Base-by-base conservation (phyloP, 371 early-diverging fungal genomes). In the Gilbertella persicaria region DNA sequence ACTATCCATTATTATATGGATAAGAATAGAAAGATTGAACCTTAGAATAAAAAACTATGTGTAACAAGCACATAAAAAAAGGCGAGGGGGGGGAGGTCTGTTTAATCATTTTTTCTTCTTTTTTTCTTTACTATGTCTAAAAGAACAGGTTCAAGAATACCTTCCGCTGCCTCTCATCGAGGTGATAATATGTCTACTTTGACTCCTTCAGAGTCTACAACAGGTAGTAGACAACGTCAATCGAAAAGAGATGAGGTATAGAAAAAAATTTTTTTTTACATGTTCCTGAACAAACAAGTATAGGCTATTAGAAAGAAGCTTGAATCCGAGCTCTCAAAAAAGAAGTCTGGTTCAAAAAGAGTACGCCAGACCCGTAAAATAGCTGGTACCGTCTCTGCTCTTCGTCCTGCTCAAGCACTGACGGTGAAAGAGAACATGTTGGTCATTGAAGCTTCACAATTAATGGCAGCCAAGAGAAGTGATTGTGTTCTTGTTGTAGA, bases 381-480 rank as follows among this genome's bases (percentile, higher is more conserved):
- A 39, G 76, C 86, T 6, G 90, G 93, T 38, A 97, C 97, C 0
- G 97, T 97, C 16, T 89, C 94, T 14, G 89, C 95, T 10, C 83
- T 97, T 44, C 84, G 89, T n/a, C 96, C 89, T 23, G 82, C 90
- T 1, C 87, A 89, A 40, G 95, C 97, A 24, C 78, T 97, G 60
- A 96, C 95, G n/a, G 90, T 95, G 36, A 83, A 89, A 42, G 94
- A 96, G 50, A 87, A 87, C 23, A 87, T 94, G 60, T 75, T 89
- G 43, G 92, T 96, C 44, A 86, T 90, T 41, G 95, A 96, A 66
- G 98, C 95, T 0, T 92, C 97, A 9, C 96, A 94, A 70, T 75
- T 95, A 37, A 96, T 98, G 97, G 96, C 98, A 14, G 97, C 97
- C 16, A 96, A 95, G 72, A 80, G 97, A 20, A 89, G 92, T 35